Evolutionary conservation across 1,284 basidiomycete species (phyloP).

Genomic region (Retiboletus flavoniger): DNA sequence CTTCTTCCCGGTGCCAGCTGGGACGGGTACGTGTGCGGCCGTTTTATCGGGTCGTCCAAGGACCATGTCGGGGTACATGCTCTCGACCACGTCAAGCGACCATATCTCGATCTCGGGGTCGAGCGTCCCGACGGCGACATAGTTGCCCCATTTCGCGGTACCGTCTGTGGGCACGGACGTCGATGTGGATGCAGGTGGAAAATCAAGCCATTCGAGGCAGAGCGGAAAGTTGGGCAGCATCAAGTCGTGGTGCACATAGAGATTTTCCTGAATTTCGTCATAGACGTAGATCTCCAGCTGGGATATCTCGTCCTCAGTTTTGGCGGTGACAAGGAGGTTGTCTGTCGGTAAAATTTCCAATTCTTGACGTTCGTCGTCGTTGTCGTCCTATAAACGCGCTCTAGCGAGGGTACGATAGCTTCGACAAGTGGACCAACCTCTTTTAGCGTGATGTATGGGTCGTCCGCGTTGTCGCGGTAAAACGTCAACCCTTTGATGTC

Average conservation of each 20-base stretch:
- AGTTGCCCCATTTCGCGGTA: constrained; percentile 69
- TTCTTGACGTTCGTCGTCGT: constrained; percentile 85
- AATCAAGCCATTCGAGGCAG: constrained; percentile 99
- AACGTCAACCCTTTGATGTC: constrained; percentile 95
- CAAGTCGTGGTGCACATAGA: constrained; percentile 97
- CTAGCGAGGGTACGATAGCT: constrained; percentile 3
- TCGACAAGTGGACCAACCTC: constrained; percentile 54
- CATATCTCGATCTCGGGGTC: constrained; percentile 99
- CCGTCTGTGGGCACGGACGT: constrained; percentile 14
- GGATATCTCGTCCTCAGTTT: constrained; percentile 96
- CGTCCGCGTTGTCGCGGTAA: constrained; percentile 89
- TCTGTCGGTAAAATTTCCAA: constrained; percentile 89
- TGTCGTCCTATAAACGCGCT: constrained; percentile 46
- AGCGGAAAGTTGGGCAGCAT: constrained; percentile 98
- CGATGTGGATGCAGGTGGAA: constrained; percentile 62
- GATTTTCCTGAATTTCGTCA: constrained; percentile 87
- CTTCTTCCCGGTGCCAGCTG: constrained; percentile 87
- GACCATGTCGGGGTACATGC: constrained; percentile 91
- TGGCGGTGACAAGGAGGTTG: constrained; percentile 89
- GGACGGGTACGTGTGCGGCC: constrained; percentile 73
- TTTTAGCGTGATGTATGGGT: constrained; percentile 97
- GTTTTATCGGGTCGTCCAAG: constrained; percentile 88
- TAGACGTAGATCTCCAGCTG: constrained; percentile 96
- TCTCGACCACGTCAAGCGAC: constrained; percentile 92
- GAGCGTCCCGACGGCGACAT: constrained; percentile 94